Conservation (phyloP, 306 rosid species). For the Hippophae rhamnoides region DNA sequence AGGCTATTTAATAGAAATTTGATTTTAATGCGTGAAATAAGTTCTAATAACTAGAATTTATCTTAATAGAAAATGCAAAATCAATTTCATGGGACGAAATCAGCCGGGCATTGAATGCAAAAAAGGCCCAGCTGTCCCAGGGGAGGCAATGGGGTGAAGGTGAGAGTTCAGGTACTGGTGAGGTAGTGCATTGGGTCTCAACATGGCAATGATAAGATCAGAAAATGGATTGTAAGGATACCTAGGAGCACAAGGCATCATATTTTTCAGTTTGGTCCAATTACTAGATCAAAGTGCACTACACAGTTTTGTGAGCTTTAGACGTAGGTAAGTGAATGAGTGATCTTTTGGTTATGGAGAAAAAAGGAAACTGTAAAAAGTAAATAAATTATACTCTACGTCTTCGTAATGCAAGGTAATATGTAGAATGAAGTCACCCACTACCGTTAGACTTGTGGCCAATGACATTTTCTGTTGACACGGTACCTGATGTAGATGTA, state of each 20-base stretch:
- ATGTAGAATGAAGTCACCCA: too few relatives aligned
- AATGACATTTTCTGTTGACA: too few relatives aligned
- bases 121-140: constrained; percentile 56
- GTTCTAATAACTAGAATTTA: not conserved
- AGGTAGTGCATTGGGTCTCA: constrained; percentile 83
- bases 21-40: not conserved
- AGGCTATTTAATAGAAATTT: not conserved
- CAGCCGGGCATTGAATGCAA: constrained; percentile 47
- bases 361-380: not conserved
- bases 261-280: too few relatives aligned
- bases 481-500: too few relatives aligned
- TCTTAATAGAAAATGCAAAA: constrained; percentile 57
- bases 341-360: too few relatives aligned
- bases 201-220: constrained; percentile 58
- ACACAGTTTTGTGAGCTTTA: too few relatives aligned
- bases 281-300: too few relatives aligned
- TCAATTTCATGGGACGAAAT: constrained; percentile 74
- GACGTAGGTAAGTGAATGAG: too few relatives aligned
- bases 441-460: too few relatives aligned
- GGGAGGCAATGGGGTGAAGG: constrained; percentile 43
- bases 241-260: not conserved
- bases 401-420: too few relatives aligned
- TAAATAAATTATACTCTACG: not conserved
- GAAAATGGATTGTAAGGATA: constrained; percentile 33
- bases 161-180: constrained; percentile 47